Evolutionary conservation across 768 basidiomycete genomes (phyloP), one percentile per base, ranked within the genome.

Genomic region (Butyriboletus loyo): DNA sequence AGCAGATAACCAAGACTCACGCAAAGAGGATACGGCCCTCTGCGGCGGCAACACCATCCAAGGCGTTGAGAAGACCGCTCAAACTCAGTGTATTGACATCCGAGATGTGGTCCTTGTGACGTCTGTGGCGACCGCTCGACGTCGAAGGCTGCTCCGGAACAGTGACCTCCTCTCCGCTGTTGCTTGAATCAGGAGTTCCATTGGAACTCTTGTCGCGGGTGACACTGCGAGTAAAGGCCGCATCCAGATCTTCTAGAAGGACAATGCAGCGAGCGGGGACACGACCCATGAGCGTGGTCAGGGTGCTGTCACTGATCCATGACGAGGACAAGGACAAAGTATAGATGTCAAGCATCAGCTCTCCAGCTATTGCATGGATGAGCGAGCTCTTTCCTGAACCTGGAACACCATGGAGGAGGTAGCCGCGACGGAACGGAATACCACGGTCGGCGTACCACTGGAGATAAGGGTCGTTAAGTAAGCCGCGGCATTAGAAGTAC

Each of bases 401-500:
- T 11, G 91, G 86, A 25, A 90, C 86, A 57, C 89, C 89, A 60
- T 92, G 84, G 22, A 92, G 77, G 46, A 92, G 80, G 67, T 91
- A 92, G 5, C 92, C 92, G 50, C 92, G 82, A 49, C 92, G 87
- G 81, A 90, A 93, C 28, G 92, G 92, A 58, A 93, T 92, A 46
- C 92, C 92, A 61, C 92, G 85, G 69, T 92, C 88, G n/a, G 89
- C 88, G 60, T 93, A 94, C 92, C 92, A 93, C 83, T 89, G 31
- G 52, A 28, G 22, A 56, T 32, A 5, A 52, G 47, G 7, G 14
- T 55, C 15, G 37, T 39, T 41, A 52, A 44, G 39, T 25, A 31
- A 49, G 30, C 22, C 5, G n/a, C 7, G 19, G 46, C 9, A 37
- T 28, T 22, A 14, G 13, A 7, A 14, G n/a, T n/a, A n/a, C 25